These are phyloP conservation scores for Trichosporon asahii DNA, from an alignment of 1,284 basidiomycete genomes.

Conservation along the genomic window DNA sequence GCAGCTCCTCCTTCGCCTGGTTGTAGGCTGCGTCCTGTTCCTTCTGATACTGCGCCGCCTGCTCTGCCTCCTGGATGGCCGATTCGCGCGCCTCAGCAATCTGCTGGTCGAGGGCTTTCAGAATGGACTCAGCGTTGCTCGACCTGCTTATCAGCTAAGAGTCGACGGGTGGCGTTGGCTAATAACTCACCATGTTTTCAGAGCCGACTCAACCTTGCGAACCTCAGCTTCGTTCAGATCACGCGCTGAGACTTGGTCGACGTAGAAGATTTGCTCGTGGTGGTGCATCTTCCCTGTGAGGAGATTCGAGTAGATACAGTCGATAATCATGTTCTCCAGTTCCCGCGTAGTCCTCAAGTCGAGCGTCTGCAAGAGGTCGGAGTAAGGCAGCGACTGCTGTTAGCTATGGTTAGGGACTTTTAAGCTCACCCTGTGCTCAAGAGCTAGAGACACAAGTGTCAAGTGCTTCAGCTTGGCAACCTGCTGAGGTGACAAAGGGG, in stretches of 20 bases:
- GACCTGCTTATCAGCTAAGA: constrained; percentile 57
- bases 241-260: constrained; percentile 85
- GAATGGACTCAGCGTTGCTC: constrained; percentile 63
- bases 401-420: not conserved
- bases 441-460: constrained; percentile 76
- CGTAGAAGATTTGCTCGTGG: constrained; percentile 75
- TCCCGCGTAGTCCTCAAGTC: constrained; percentile 72
- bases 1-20: constrained; percentile 4
- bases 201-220: constrained; percentile 59
- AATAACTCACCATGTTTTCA: constrained; percentile 66
- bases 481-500: constrained; percentile 68
- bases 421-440: constrained; percentile 62
- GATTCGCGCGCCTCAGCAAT: constrained; percentile 27
- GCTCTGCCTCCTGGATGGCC: constrained; percentile 15
- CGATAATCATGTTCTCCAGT: constrained; percentile 92
- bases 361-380: constrained; percentile 50
- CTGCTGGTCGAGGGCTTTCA: constrained; percentile 57
- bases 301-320: constrained; percentile 85
- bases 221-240: constrained; percentile 72
- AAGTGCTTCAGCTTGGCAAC: constrained; percentile 84
- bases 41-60: constrained; percentile 8
- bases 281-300: constrained; percentile 88
- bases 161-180: not conserved
- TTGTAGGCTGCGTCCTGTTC: constrained; percentile 16
- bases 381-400: constrained; percentile 36